Evolutionary conservation across 768 basidiomycete species (phyloP), one percentile per base, ranked within the genome.

Genomic region (Termitomyces sp.): DNA sequence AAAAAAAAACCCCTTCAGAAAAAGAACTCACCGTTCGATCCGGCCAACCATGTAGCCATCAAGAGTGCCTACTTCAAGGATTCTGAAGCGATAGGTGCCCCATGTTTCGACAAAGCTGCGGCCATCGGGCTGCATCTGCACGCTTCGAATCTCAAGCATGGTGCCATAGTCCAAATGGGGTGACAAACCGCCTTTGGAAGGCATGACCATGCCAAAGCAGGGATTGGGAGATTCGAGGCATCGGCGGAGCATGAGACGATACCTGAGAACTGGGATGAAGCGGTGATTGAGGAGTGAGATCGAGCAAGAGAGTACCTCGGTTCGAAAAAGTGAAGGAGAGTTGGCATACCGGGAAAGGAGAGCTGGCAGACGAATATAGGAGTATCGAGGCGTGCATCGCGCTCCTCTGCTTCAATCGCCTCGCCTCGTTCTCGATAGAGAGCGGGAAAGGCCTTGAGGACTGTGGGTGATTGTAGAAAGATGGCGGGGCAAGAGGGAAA

Each of bases 161-260:
- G 94, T 98, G 4, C 96, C 96, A 71, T 89, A 99, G 58, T 92
- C 86, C 63, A 76, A 70, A 36, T 79, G 76, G 20, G 77, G 60
- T 4, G 68, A 62, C 4, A 69, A 56, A 10, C 62, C 65, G 51
- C 82, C 69, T 59, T 72, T 71, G 4, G 78, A 71, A 34, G 90
- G 86, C 75, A 96, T 86, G 65, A 97, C 82, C 92, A 98, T 98
- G 37, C 96, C 96, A 71, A 98, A 97, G 24, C 79, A 77, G n/a
- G 91, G 91, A 43, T 74, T 75, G 5, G 82, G 76, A 16, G 80
- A 84, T 64, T 92, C 87, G 57, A 98, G 86, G 68, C 90, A 94
- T n/a, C 96, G 86, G 24, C 96, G 89, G 54, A 98, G 87, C 96
- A 98, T 98, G 51, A 98, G 80, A 7, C 96, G 88, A 69, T 98